Conservation (phyloP, 1,284 basidiomycete species). For the Ceratorhiza oryzae-sativae region DNA sequence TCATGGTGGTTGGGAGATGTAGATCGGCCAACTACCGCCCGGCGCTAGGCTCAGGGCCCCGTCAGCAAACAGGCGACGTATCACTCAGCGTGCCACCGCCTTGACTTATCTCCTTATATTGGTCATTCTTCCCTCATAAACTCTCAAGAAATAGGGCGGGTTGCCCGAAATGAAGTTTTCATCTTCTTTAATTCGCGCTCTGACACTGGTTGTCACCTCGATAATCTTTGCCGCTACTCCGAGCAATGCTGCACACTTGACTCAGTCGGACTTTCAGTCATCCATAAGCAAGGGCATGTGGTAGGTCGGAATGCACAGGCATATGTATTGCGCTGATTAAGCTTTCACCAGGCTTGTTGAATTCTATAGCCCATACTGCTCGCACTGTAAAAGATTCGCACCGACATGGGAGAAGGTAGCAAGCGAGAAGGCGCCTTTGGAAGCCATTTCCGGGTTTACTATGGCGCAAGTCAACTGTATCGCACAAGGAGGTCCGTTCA, state of each 20-base stretch:
- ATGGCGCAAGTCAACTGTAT: slow-evolving; percentile 89
- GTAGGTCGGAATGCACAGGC: background rate
- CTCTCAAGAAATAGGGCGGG: background rate
- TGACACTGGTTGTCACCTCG: slow-evolving; percentile 27
- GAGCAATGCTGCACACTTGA: slow-evolving; percentile 32
- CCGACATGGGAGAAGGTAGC: slow-evolving; percentile 84
- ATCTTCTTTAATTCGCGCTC: background rate
- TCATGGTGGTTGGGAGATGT: slow-evolving; percentile 18
- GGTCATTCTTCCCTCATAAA: background rate
- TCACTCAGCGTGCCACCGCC: slow-evolving; percentile 13
- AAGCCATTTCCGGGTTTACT: slow-evolving; percentile 64
- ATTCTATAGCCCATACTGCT: slow-evolving; percentile 80
- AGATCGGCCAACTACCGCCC: background rate
- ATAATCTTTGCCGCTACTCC: background rate
- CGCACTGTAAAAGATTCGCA: slow-evolving; percentile 77
- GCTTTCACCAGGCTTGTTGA: slow-evolving; percentile 63
- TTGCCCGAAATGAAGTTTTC: slow-evolving; percentile 9
- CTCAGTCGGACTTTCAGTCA: slow-evolving; percentile 40
- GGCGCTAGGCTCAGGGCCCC: slow-evolving; percentile 10
- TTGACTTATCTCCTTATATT: background rate
- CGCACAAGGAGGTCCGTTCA: slow-evolving; percentile 74
- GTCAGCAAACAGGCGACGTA: background rate
- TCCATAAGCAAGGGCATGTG: slow-evolving; percentile 46
- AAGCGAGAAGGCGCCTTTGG: slow-evolving; percentile 61
- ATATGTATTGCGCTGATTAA: background rate